These are phyloP conservation scores for Ceratobasidium sp. DNA, from an alignment of 1,284 basidiomycete species.

Conservation along the genomic window DNA sequence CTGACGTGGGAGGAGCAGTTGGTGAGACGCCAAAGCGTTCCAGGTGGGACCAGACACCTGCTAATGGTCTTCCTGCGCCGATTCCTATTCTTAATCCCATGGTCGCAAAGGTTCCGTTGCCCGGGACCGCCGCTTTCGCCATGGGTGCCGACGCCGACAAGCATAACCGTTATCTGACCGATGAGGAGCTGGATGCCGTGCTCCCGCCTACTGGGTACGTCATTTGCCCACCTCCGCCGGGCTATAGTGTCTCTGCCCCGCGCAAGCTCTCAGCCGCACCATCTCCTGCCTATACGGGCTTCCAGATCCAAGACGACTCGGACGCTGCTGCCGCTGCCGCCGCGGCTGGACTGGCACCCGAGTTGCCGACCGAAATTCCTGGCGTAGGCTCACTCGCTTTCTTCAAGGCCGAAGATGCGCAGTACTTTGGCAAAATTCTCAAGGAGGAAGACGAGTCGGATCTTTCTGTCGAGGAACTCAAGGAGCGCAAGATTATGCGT, in stretches of 20 bases:
- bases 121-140: slow-evolving; percentile 50
- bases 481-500: slow-evolving; percentile 99
- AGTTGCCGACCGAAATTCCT: slow-evolving; percentile 98
- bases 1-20: slow-evolving; percentile 63
- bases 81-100: slow-evolving; percentile 50
- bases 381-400: slow-evolving; percentile 97
- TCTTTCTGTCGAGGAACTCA: slow-evolving; percentile 96
- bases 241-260: slow-evolving; percentile 86
- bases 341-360: slow-evolving; percentile 91
- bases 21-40: slow-evolving; percentile 83
- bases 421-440: slow-evolving; percentile 97
- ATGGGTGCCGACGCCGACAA: slow-evolving; percentile 72
- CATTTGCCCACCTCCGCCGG: slow-evolving; percentile 93
- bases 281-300: slow-evolving; percentile 82
- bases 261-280: slow-evolving; percentile 78
- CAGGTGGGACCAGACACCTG: slow-evolving; percentile 92
- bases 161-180: slow-evolving; percentile 92
- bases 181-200: slow-evolving; percentile 94
- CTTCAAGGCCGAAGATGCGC: slow-evolving; percentile 98
- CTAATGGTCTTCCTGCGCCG: slow-evolving; percentile 52
- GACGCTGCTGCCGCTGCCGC: slow-evolving; percentile 88
- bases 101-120: slow-evolving; percentile 50
- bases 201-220: slow-evolving; percentile 90
- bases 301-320: slow-evolving; percentile 95
- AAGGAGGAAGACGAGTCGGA: slow-evolving; percentile 97